A percentile compares a stretch with the other conserved stretches of the same genome.
These are phyloP conservation scores for Pythium sp. DNA, from an alignment of 352 stramenopile species.

Conservation along the genomic window DNA sequence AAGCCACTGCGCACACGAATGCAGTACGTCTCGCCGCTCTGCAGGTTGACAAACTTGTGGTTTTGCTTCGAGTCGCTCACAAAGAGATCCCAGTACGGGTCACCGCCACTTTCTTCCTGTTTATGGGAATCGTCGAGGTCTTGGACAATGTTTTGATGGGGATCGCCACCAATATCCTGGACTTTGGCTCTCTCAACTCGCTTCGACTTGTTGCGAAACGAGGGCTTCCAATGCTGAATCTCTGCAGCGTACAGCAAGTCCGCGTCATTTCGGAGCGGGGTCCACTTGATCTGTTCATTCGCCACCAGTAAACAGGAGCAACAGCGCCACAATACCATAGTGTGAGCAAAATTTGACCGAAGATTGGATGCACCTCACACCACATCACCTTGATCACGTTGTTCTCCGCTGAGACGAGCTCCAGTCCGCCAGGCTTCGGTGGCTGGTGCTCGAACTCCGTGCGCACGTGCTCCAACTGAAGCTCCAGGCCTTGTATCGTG, in stretches of 20 bases:
- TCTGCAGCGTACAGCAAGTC: slow-evolving; percentile 32
- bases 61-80: slow-evolving; percentile 20
- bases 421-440: slow-evolving; percentile 19
- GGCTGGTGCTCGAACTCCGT: slow-evolving; percentile 19
- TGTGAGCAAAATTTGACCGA: neutral
- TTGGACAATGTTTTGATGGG: neutral
- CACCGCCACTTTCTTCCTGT: neutral
- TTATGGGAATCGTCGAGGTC: neutral
- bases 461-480: slow-evolving; percentile 15
- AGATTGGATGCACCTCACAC: no score
- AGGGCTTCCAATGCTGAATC: slow-evolving; percentile 21
- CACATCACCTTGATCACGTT: slow-evolving; percentile 30
- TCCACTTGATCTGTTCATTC: slow-evolving; percentile 30
- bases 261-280: slow-evolving; percentile 15
- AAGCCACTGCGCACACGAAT: slow-evolving; percentile 31
- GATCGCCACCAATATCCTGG: neutral
- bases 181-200: neutral
- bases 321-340: neutral
- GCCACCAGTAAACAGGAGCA: neutral
- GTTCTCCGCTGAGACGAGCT: slow-evolving; percentile 18
- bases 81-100: slow-evolving; percentile 21
- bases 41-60: slow-evolving; percentile 31
- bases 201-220: neutral
- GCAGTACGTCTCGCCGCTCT: slow-evolving; percentile 24
- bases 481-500: slow-evolving; percentile 13